Evolutionary conservation across 768 basidiomycete genomes (phyloP), one percentile per base, ranked within the genome.

Genomic region (Boletus rubroflammeus): DNA sequence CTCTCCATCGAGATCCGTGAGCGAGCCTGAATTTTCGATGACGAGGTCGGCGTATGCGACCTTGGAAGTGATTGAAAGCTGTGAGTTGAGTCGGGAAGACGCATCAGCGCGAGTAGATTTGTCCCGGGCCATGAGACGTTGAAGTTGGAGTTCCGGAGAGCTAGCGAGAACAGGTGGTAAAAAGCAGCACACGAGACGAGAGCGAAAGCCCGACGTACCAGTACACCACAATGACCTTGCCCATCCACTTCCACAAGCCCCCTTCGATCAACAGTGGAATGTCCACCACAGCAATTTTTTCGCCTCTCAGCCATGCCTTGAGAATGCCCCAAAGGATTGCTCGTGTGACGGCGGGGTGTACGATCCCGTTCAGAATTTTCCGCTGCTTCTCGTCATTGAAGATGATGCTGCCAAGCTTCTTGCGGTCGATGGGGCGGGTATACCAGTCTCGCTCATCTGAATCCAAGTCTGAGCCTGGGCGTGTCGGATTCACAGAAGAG

Each of bases 221-320:
- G 66, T 93, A 95, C 6, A 97, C 94, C 10, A 99, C 86, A 3
- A 94, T 78, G 23, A 98, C 84, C 57, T 81, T 79, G 4, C 86
- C 93, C 42, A 94, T 88, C 79, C 82, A 88, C 64, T 80, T 83
- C 83, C 87, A 93, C 35, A 98, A 66, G 2, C 86, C 86, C 0
- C 89, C 85, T 68, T 99, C 97, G 53, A 99, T 86, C 52, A 99
- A 75, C 47, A 98, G 72, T 31, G 97, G 97, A 6, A 97, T 90
- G 69, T 98, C 97, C 60, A 98, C 71, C 3, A 98, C 78, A 57
- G 88, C 90, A 36, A 88, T 75, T 65, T 80, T 86, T 62, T 91
- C 76, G 7, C 97, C 96, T 38, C 72, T 73, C 43, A 93, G 45
- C 93, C 95, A 99, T 53, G 75, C 75, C 53, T 75, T 73, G 47